These are phyloP conservation scores for Petunia secreta DNA, from an alignment of 257 asterid genomes.

Conservation along the genomic window DNA sequence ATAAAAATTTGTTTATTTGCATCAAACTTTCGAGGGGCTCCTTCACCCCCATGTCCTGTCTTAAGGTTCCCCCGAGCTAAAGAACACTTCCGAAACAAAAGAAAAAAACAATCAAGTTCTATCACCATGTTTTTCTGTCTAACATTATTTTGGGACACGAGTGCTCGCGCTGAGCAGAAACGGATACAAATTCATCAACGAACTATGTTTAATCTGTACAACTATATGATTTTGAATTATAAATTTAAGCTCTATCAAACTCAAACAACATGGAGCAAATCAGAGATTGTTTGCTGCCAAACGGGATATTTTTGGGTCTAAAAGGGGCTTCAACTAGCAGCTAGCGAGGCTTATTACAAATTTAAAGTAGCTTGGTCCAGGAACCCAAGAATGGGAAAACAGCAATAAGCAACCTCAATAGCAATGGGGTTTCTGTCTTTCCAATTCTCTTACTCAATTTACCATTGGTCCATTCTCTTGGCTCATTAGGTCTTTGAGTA, in stretches of 20 bases:
- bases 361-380: constrained; percentile 59
- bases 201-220: constrained; percentile 22
- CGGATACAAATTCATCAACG: neutral
- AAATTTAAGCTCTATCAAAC: neutral
- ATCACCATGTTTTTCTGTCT: neutral
- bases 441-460: constrained; percentile 53
- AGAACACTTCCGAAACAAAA: neutral
- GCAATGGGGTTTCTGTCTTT: constrained; percentile 52
- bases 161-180: neutral
- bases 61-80: too few species aligned
- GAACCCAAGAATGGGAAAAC: constrained; percentile 65
- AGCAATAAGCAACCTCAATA: constrained; percentile 57
- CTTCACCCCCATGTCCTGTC: too few species aligned
- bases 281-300: neutral
- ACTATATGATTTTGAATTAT: neutral
- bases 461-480: constrained; percentile 33
- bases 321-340: neutral
- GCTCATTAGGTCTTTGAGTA: constrained; percentile 24
- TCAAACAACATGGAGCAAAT: neutral
- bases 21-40: too few species aligned
- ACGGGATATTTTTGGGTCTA: neutral
- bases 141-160: neutral
- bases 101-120: neutral
- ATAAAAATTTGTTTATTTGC: too few species aligned
- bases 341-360: neutral